Evolutionary conservation across 1,139 yeast species (phyloP).

Genomic region (Pneumocystis sp.): DNA sequence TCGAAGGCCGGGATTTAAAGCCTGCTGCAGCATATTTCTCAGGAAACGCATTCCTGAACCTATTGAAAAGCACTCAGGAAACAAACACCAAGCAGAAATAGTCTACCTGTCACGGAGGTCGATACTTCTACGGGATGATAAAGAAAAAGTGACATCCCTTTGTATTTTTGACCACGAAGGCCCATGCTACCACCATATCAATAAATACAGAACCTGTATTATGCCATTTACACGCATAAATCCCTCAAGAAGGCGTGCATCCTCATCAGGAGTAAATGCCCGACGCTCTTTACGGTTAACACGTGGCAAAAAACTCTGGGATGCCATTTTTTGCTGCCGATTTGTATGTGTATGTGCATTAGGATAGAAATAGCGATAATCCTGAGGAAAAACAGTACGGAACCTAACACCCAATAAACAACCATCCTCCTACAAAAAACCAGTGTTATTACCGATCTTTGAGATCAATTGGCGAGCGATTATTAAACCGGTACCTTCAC

Average conservation of each 20-base stretch:
- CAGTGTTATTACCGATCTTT: slow-evolving; percentile 13
- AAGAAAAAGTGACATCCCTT: slow-evolving; percentile 26
- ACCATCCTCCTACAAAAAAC: not conserved
- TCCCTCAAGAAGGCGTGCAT: slow-evolving; percentile 50
- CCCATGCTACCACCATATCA: slow-evolving; percentile 37
- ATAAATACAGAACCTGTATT: not conserved
- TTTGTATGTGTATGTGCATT: slow-evolving; percentile 31
- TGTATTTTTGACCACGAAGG: slow-evolving; percentile 79
- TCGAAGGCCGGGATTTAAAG: slow-evolving; percentile 21
- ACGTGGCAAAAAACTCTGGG: slow-evolving; percentile 17
- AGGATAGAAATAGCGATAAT: slow-evolving; percentile 30
- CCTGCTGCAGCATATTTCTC: slow-evolving; percentile 32
- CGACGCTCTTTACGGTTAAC: slow-evolving; percentile 32
- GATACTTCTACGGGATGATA: slow-evolving; percentile 29
- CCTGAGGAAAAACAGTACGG: slow-evolving; percentile 33
- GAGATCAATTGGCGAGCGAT: slow-evolving; percentile 30
- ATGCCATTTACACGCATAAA: slow-evolving; percentile 29
- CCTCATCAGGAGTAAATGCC: slow-evolving; percentile 55
- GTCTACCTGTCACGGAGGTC: slow-evolving; percentile 27
- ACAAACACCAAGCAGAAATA: not conserved
- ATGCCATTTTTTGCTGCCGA: slow-evolving; percentile 14
- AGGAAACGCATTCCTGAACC: slow-evolving; percentile 33
- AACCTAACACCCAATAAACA: slow-evolving; percentile 15
- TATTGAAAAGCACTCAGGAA: not conserved
- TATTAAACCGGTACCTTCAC: slow-evolving; percentile 24